Evolutionary conservation across 2,329 filamentous ascomycete genomes (phyloP).

Genomic region (Fusarium sp.): DNA sequence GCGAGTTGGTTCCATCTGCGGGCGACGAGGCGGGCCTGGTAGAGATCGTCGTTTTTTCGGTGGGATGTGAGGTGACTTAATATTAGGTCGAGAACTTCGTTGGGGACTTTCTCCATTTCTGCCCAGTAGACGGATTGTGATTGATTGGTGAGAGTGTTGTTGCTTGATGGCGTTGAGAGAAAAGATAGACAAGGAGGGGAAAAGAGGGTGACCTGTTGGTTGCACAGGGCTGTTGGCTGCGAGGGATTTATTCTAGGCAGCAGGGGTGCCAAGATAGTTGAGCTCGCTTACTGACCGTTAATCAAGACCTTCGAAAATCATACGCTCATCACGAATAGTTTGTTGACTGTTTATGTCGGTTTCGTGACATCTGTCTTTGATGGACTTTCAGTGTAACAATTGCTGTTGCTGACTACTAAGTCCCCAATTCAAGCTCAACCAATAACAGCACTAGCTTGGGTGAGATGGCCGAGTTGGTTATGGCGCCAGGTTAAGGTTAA

Average conservation of each 20-base stretch:
- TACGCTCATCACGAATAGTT: rapidly evolving
- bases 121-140: neutral
- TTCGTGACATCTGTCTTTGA: too few species aligned
- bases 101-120: neutral
- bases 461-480: slow-evolving; percentile 19
- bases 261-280: neutral
- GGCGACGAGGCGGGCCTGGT: neutral
- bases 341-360: neutral
- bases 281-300: neutral
- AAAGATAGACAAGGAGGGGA: neutral
- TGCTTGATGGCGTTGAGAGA: neutral
- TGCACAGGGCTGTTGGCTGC: neutral
- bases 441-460: neutral
- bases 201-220: neutral
- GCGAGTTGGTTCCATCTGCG: neutral
- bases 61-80: rapidly evolving
- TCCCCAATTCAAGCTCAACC: rapidly evolving
- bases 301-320: too few species aligned
- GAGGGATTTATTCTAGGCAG: neutral
- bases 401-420: rapidly evolving
- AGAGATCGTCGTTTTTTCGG: neutral
- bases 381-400: rapidly evolving
- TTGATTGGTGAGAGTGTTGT: neutral
- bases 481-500: slow-evolving; percentile 13
- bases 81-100: neutral